A percentile compares a stretch with the other conserved stretches of the same genome.
phyloP scores from a whole-genome alignment of 139 green algal genomes.

The Closterium sp. region DNA sequence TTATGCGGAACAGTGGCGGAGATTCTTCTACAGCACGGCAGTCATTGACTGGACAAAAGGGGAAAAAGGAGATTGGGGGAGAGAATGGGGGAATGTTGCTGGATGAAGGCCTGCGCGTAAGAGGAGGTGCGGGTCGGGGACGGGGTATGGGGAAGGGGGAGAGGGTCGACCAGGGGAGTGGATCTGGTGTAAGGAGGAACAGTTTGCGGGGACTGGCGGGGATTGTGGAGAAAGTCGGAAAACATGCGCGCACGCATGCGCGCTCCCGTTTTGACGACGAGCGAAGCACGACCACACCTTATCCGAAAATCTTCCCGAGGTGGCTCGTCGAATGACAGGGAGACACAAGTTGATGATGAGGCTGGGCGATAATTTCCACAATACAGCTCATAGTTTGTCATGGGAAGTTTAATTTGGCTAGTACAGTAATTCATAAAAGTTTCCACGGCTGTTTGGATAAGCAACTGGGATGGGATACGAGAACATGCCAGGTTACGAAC shows the following conservation, averaged over 20 bases:
- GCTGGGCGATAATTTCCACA: not conserved
- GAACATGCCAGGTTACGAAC: too few species aligned
- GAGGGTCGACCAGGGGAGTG: too few species aligned
- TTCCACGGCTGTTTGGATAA: too few species aligned
- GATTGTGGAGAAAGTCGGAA: not conserved
- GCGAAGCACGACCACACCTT: not conserved
- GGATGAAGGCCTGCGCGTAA: too few species aligned
- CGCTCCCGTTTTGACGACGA: not conserved
- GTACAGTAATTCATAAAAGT: too few species aligned
- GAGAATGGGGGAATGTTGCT: not conserved
- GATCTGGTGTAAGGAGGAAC: too few species aligned
- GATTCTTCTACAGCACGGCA: not conserved
- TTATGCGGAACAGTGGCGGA: not conserved
- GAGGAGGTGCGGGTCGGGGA: too few species aligned
- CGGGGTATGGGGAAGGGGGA: too few species aligned
- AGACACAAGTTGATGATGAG: not conserved
- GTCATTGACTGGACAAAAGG: not conserved
- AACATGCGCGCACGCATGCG: not conserved
- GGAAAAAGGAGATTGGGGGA: not conserved
- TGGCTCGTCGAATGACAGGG: not conserved
- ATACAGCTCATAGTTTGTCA: not conserved
- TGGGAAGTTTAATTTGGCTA: too few species aligned
- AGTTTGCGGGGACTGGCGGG: not conserved
- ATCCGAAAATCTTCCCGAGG: not conserved
- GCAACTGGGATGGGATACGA: too few species aligned